Base-by-base conservation (phyloP, 371 early-diverging fungal species). In the Mucor ambiguus region DNA sequence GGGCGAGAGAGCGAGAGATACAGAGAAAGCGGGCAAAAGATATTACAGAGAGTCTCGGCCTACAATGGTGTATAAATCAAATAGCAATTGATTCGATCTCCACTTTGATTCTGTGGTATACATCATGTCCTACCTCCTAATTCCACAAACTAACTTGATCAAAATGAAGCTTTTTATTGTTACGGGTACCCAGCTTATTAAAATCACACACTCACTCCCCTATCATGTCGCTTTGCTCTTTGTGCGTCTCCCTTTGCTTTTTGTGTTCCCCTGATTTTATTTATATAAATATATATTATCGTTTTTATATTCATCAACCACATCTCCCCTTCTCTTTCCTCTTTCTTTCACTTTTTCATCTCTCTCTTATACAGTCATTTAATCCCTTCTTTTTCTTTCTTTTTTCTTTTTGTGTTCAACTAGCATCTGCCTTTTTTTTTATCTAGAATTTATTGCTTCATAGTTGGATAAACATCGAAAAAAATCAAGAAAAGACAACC, bases 31-130 rank as follows among this genome's bases (percentile, higher is more conserved):
- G 22, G 46, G 3, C 22, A 46, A 46, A 22, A 22, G 9, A n/a
- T 9, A 46, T 6, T 2, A 9, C 9, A 46, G 22, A 46, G 46
- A 46, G 46, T 46, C 46, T 46, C 46, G 46, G 46, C 46, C 46
- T 46, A 22, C 11, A 16, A 41, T 41, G 41, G 41, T 46, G 22
- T 20, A 22, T 2, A 20, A 22, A 46, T 11, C 22, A 22, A 46
- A 20, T 46, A 46, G 22, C 46, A 9, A n/a, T 46, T 28, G 35
- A 61, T 61, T 61, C 48, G 54, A 66, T 66, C 66, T 66, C 66
- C 60, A 66, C 66, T 55, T 63, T 29, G 26, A 63, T 24, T 63
- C 32, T 52, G 48, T 61, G 61, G 52, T 52, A 48, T 28, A 28
- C 52, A 52, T 52, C 52, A 52, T 52, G 52, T 52, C 52, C 52